Conservation (phyloP, 768 basidiomycete genomes). For the Rubroboletus pulcherrimus region DNA sequence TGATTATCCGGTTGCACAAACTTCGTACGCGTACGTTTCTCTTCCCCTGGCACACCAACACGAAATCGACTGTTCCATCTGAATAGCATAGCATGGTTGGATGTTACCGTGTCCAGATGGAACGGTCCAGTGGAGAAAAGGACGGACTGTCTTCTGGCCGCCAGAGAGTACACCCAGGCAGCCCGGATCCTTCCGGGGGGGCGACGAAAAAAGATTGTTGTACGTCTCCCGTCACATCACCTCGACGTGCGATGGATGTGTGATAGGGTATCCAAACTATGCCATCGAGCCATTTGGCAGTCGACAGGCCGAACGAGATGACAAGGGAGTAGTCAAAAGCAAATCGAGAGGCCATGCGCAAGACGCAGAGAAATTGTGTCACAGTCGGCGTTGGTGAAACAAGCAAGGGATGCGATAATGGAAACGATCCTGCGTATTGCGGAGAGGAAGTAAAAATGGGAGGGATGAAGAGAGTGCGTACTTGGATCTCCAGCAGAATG, state of each 20-base stretch:
- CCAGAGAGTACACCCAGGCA: neutral
- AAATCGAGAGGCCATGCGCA: neutral
- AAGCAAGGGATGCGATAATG: neutral
- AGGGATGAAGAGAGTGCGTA: neutral
- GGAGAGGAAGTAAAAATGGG: neutral
- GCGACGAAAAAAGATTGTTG: neutral
- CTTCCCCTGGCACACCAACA: neutral
- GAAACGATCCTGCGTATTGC: neutral
- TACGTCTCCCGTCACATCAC: neutral
- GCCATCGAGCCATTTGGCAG: neutral
- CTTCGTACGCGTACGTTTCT: too few relatives aligned
- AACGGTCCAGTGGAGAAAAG: neutral
- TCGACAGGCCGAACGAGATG: neutral
- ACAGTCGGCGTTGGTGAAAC: neutral
- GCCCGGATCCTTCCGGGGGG: neutral
- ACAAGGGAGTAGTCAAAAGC: neutral
- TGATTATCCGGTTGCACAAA: too few relatives aligned
- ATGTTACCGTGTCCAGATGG: neutral
- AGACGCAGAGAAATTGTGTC: conserved; percentile 1
- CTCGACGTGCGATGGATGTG: neutral
- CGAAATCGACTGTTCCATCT: neutral
- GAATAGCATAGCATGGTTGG: neutral
- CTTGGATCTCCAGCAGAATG: neutral
- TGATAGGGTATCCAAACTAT: neutral
- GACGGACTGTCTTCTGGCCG: neutral